Conservation (phyloP, 2,329 filamentous ascomycete species). For the Verticillium isaacii region DNA sequence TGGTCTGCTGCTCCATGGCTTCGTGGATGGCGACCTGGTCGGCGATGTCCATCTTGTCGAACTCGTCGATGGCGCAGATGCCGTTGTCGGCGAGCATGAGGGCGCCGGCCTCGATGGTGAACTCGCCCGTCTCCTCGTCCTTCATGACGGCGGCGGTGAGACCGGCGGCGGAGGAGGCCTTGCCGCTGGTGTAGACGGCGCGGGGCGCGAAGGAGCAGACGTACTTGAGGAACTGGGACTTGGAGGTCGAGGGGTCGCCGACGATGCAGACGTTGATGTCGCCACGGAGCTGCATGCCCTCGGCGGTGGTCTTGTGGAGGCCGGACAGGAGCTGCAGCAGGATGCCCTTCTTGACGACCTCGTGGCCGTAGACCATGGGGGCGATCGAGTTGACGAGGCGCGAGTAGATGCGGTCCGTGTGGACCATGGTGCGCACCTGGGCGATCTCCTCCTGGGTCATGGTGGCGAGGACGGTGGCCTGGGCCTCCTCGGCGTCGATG, state of each 20-base stretch:
- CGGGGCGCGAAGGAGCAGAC: slow-evolving; percentile 95
- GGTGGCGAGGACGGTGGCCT: slow-evolving; percentile 80
- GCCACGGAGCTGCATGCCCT: slow-evolving; percentile 92
- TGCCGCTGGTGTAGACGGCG: slow-evolving; percentile 95
- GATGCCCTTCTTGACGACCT: slow-evolving; percentile 95
- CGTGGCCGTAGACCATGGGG: slow-evolving; percentile 95
- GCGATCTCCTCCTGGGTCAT: slow-evolving; percentile 85
- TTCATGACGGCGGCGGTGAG: slow-evolving; percentile 95
- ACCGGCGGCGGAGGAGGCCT: slow-evolving; percentile 95
- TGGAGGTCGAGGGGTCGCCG: slow-evolving; percentile 93
- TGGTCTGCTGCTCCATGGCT: slow-evolving; percentile 99
- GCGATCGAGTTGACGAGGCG: slow-evolving; percentile 90
- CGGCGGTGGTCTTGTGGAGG: slow-evolving; percentile 84
- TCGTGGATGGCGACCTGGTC: slow-evolving; percentile 99
- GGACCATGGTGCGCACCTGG: slow-evolving; percentile 87
- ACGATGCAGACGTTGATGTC: slow-evolving; percentile 99
- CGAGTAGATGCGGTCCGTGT: slow-evolving; percentile 92
- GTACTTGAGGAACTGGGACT: slow-evolving; percentile 98
- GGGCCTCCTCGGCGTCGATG: slow-evolving; percentile 76
- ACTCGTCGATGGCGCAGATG: slow-evolving; percentile 97
- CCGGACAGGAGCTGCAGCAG: slow-evolving; percentile 94
- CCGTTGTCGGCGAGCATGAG: slow-evolving; percentile 97
- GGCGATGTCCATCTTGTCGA: slow-evolving; percentile 98
- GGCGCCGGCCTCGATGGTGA: slow-evolving; percentile 96
- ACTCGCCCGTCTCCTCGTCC: slow-evolving; percentile 97